phyloP scores from a whole-genome alignment of 768 basidiomycete genomes.

The Podaxis pistillaris region DNA sequence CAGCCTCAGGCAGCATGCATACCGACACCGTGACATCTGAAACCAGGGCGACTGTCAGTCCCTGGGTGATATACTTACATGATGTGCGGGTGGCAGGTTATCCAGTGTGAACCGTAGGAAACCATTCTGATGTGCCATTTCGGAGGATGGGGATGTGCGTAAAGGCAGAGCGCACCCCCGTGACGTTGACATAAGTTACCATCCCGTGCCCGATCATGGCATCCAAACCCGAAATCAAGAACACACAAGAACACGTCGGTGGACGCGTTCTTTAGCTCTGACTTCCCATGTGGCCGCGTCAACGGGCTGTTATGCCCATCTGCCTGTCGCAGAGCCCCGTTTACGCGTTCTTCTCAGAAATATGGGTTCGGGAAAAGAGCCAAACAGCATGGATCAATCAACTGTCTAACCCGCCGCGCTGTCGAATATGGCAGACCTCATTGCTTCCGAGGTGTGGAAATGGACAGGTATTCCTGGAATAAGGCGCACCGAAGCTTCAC shows the following conservation, averaged over 20 bases:
- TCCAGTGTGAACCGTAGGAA: too few species aligned
- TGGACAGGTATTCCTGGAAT: background rate
- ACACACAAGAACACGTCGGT: background rate
- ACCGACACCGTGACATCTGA: too few species aligned
- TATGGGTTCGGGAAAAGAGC: background rate
- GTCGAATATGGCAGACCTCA: background rate
- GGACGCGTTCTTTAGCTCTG: background rate
- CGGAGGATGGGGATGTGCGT: too few species aligned
- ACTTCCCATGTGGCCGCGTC: background rate
- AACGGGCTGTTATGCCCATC: background rate
- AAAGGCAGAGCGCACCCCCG: background rate
- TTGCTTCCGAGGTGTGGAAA: background rate
- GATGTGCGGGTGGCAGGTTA: too few species aligned
- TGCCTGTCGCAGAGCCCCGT: background rate
- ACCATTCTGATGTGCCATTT: too few species aligned
- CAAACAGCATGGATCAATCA: background rate
- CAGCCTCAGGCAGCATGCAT: too few species aligned
- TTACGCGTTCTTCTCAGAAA: background rate
- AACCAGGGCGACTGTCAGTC: too few species aligned
- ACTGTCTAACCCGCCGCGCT: background rate
- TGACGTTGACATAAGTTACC: too few species aligned
- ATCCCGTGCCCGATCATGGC: slow-evolving; percentile 9
- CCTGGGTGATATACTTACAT: too few species aligned
- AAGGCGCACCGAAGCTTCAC: background rate
- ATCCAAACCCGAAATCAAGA: background rate